phyloP scores from a whole-genome alignment of 139 green algal species.

The Coelastrella sp. region DNA sequence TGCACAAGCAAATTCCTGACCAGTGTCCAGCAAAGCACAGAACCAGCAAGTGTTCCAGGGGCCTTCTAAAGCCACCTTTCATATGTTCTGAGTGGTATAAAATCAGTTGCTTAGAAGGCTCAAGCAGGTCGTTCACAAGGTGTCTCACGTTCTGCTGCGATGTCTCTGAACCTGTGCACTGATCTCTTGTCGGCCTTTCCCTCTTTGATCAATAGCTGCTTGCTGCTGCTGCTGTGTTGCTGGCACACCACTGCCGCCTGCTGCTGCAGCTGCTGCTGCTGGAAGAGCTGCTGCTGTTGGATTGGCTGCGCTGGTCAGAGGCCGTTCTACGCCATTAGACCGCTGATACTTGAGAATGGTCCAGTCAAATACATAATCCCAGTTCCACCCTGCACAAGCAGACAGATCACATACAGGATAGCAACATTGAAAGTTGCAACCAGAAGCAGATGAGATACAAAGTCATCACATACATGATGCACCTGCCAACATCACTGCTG shows the following conservation, averaged over 20 bases:
- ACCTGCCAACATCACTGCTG: background rate
- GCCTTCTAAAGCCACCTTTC: no score
- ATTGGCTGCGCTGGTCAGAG: background rate
- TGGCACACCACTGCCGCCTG: background rate
- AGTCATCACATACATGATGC: background rate
- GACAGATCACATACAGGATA: no score
- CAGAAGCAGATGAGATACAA: no score
- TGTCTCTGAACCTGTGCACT: slow-evolving; percentile 5
- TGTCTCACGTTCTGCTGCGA: slow-evolving; percentile 4
- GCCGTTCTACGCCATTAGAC: slow-evolving; percentile 48
- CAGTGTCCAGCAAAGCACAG: no score
- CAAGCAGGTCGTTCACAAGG: background rate
- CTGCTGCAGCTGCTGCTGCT: slow-evolving; percentile 15
- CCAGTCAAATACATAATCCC: slow-evolving; percentile 99
- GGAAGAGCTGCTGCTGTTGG: slow-evolving; percentile 29
- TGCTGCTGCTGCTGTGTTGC: slow-evolving; percentile 41
- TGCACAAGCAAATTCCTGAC: no score
- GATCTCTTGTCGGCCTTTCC: slow-evolving; percentile 5
- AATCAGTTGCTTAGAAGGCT: no score
- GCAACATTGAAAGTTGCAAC: no score
- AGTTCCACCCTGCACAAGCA: slow-evolving; percentile 89
- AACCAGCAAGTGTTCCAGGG: no score
- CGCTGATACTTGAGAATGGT: slow-evolving; percentile 98
- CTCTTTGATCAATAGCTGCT: background rate
- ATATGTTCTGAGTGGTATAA: no score